Conservation (phyloP, 331 rosid species). For the Rhamnella rubrinervis region DNA sequence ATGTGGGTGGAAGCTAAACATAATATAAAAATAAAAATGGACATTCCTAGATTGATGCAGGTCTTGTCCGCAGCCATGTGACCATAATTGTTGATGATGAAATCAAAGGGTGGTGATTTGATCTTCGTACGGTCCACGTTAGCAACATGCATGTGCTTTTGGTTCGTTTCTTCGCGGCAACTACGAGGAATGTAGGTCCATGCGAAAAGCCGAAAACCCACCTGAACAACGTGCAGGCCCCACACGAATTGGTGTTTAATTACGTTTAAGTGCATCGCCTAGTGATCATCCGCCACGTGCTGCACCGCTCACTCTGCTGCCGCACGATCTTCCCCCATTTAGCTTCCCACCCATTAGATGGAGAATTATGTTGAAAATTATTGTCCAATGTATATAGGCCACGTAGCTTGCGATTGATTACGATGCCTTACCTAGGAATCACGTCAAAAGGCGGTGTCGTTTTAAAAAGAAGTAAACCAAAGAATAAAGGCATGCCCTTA, state of each 20-base stretch:
- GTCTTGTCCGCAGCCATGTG: not conserved
- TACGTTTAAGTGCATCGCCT: not conserved
- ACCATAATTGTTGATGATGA: not conserved
- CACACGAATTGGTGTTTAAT: no score
- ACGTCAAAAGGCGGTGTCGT: slow-evolving; percentile 27
- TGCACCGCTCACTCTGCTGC: not conserved
- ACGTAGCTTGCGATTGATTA: slow-evolving; percentile 17
- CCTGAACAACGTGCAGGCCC: no score
- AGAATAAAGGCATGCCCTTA: not conserved
- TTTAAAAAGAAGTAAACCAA: not conserved
- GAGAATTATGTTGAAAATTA: no score
- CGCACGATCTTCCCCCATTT: not conserved
- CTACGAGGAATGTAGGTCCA: no score
- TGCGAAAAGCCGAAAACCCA: no score
- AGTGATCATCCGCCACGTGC: slow-evolving; percentile 10
- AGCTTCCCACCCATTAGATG: no score
- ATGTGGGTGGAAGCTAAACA: no score
- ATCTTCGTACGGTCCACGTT: no score
- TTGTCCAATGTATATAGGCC: not conserved
- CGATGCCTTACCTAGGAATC: slow-evolving; percentile 30
- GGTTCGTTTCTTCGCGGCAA: no score
- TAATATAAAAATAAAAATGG: no score
- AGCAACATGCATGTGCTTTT: no score
- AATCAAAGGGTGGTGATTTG: not conserved
- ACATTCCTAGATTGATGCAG: not conserved